These are phyloP conservation scores for Wickerhamiella alocasiicola DNA, from an alignment of 805 yeast species.

Conservation along the genomic window DNA sequence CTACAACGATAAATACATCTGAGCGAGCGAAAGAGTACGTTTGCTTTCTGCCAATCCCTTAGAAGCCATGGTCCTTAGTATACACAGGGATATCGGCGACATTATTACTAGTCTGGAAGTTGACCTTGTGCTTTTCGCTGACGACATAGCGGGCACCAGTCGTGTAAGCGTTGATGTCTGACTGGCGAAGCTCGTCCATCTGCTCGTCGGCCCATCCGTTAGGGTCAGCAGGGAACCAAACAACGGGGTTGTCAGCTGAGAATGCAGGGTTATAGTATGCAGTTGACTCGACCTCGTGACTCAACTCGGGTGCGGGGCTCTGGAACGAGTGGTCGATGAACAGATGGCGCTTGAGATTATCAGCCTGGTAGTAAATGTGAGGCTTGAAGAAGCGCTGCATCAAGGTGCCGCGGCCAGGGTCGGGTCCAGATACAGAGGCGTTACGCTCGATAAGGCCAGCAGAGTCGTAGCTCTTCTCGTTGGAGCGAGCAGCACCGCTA, in stretches of 20 bases:
- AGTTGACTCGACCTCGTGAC: constrained; percentile 37
- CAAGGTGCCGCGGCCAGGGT: constrained; percentile 17
- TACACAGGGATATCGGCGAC: constrained; percentile 18
- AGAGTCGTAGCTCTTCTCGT: constrained; percentile 8
- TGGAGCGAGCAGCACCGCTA: neutral
- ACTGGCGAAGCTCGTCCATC: constrained; percentile 40
- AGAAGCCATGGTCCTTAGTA: constrained; percentile 6
- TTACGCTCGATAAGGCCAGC: constrained; percentile 10
- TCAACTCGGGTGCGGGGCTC: constrained; percentile 20
- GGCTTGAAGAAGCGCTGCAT: constrained; percentile 45
- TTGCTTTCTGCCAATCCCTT: neutral
- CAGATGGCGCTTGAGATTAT: constrained; percentile 20
- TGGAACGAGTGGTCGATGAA: constrained; percentile 24
- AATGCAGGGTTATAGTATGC: constrained; percentile 75
- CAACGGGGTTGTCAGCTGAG: constrained; percentile 50
- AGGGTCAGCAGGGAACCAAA: constrained; percentile 89
- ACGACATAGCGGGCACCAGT: constrained; percentile 47
- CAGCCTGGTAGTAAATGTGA: constrained; percentile 36
- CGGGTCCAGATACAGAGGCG: neutral
- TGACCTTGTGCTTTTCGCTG: constrained; percentile 19
- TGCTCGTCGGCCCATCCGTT: constrained; percentile 62
- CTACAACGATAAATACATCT: too few relatives aligned
- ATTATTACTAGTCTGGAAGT: constrained; percentile 16
- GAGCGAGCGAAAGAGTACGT: constrained; percentile 2
- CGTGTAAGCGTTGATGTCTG: constrained; percentile 52